Percentiles rank a stretch among this genome's conserved stretches.
phyloP scores from a whole-genome alignment of 176 grass and related monocot genomes.

The Oryza punctata region DNA sequence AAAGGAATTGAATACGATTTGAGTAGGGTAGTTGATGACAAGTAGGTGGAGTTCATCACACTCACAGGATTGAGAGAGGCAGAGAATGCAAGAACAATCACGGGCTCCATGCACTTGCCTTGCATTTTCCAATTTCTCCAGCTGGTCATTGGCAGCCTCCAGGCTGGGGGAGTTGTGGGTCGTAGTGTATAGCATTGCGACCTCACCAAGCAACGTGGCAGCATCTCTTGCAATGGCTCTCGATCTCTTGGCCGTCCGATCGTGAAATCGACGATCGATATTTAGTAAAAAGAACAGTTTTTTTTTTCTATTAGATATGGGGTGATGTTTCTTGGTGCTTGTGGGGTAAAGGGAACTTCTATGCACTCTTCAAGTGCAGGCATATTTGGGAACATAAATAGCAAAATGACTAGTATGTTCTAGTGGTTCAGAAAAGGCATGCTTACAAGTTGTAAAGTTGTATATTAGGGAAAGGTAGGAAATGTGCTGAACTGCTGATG shows the following conservation, averaged over 20 bases:
- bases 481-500: not conserved
- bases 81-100: constrained; percentile 33
- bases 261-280: not conserved
- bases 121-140: constrained; percentile 39
- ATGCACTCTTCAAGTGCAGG: not conserved
- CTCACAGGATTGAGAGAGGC: not conserved
- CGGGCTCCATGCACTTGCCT: constrained; percentile 44
- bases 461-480: not conserved
- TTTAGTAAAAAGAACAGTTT: not conserved
- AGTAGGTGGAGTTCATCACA: constrained; percentile 51
- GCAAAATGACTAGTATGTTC: not conserved
- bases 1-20: constrained; percentile 50
- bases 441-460: not conserved
- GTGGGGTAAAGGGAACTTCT: not conserved
- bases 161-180: constrained; percentile 26
- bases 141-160: constrained; percentile 35
- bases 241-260: constrained; percentile 15
- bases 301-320: not conserved
- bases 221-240: not conserved
- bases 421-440: not conserved
- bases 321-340: no score
- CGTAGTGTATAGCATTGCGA: not conserved
- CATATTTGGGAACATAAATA: not conserved
- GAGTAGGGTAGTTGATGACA: constrained; percentile 42
- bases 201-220: constrained; percentile 26